phyloP scores from a whole-genome alignment of 108 stramenopile genomes.

The Craspedostauros australis region DNA sequence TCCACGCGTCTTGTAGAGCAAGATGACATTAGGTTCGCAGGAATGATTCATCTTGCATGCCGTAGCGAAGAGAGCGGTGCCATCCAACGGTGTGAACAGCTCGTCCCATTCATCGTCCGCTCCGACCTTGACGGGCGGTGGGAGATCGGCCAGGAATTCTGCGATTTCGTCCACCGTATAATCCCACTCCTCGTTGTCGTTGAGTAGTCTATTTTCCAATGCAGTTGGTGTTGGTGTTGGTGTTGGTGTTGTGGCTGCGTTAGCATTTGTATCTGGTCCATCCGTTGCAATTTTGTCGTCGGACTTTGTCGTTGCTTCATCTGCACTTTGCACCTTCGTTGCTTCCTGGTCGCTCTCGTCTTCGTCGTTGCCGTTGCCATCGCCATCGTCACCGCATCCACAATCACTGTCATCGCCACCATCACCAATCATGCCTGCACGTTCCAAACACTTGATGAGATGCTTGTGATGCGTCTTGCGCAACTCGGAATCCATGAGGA shows the following conservation, averaged over 20 bases:
- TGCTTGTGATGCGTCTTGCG: slow-evolving; percentile 22
- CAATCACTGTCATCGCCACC: slow-evolving; percentile 23
- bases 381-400: slow-evolving; percentile 12
- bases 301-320: no score
- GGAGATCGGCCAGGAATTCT: slow-evolving; percentile 27
- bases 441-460: slow-evolving; percentile 35
- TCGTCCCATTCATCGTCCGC: slow-evolving; percentile 51
- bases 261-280: no score
- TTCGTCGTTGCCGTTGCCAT: slow-evolving; percentile 5
- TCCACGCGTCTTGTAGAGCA: slow-evolving; percentile 40
- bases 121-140: slow-evolving; percentile 10
- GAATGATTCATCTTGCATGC: slow-evolving; percentile 89
- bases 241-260: no score
- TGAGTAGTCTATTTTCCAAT: no score
- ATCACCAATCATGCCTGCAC: slow-evolving; percentile 48
- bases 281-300: no score
- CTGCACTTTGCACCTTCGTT: no score
- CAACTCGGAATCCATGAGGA: slow-evolving; percentile 35
- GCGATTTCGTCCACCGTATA: slow-evolving; percentile 54
- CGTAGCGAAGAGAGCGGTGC: slow-evolving; percentile 67
- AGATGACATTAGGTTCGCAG: slow-evolving; percentile 60
- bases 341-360: no score
- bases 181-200: slow-evolving; percentile 20
- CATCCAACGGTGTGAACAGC: slow-evolving; percentile 70
- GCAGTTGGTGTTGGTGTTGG: no score